A percentile compares a stretch with the other conserved stretches of the same genome.
phyloP scores from a whole-genome alignment of 1,284 basidiomycete genomes.

The Sporisorium iseilematis-ciliati region DNA sequence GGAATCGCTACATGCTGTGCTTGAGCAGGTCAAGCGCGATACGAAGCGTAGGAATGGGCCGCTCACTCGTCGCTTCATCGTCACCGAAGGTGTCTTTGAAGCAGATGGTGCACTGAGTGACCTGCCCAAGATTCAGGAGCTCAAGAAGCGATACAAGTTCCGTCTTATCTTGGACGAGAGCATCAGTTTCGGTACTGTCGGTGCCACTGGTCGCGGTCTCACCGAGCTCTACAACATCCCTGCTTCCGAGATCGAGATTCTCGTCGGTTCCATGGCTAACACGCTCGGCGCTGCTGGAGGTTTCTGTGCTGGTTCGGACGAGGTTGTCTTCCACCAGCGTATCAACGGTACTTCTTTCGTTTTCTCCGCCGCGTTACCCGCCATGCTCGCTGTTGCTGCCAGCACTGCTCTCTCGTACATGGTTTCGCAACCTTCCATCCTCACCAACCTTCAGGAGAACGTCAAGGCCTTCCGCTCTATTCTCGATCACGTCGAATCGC shows the following conservation, averaged over 20 bases:
- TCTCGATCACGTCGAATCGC: conserved; percentile 81
- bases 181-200: conserved; percentile 91
- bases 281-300: conserved; percentile 88
- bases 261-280: conserved; percentile 84
- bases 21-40: conserved; percentile 87
- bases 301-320: conserved; percentile 90
- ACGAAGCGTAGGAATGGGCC: conserved; percentile 83
- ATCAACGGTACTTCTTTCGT: conserved; percentile 97
- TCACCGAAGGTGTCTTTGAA: conserved; percentile 97
- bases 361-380: conserved; percentile 94
- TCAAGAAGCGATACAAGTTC: conserved; percentile 96
- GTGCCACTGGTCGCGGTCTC: conserved; percentile 90
- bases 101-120: conserved; percentile 91
- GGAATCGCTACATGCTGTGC: conserved; percentile 86
- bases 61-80: conserved; percentile 91
- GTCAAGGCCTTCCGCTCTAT: conserved; percentile 79
- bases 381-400: conserved; percentile 86
- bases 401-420: conserved; percentile 86
- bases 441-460: conserved; percentile 84
- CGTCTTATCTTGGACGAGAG: conserved; percentile 94
- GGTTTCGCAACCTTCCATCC: conserved; percentile 76
- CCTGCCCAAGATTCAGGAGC: conserved; percentile 89
- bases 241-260: conserved; percentile 73
- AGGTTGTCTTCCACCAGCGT: conserved; percentile 89
- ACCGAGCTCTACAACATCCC: conserved; percentile 94